Conservation (phyloP, 345 rosid species). For the Salix koriyanagi region DNA sequence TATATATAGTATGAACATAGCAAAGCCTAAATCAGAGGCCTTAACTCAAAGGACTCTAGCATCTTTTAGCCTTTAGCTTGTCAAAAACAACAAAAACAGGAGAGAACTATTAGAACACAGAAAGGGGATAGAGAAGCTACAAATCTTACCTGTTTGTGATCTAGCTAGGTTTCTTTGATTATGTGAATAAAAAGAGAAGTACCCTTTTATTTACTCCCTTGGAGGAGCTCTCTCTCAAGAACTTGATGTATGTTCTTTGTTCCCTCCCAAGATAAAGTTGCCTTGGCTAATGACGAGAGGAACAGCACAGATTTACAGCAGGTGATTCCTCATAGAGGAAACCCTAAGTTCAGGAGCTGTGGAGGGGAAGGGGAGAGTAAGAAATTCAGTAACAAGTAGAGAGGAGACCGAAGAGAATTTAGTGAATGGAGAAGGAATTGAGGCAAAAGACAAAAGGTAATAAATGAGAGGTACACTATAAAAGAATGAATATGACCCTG, state of each 20-base stretch:
- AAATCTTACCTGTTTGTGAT: slow-evolving; percentile 32
- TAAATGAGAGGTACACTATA: slow-evolving; percentile 55
- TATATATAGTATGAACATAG: neutral
- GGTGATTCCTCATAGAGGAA: slow-evolving; percentile 24
- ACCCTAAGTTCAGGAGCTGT: slow-evolving; percentile 36
- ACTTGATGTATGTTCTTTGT: slow-evolving; percentile 18
- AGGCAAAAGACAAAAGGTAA: slow-evolving; percentile 70
- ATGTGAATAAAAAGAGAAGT: slow-evolving; percentile 31
- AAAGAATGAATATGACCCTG: slow-evolving; percentile 65
- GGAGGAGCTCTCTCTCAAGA: slow-evolving; percentile 23
- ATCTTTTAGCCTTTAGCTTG: slow-evolving; percentile 30
- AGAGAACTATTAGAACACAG: slow-evolving; percentile 9
- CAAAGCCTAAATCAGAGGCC: slow-evolving; percentile 38
- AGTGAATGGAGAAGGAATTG: slow-evolving; percentile 51
- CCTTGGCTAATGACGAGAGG: slow-evolving; percentile 22
- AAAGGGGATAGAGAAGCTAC: slow-evolving; percentile 12
- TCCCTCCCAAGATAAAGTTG: slow-evolving; percentile 27
- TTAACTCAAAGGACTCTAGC: slow-evolving; percentile 25
- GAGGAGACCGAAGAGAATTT: slow-evolving; percentile 31
- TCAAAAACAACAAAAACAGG: slow-evolving; percentile 20
- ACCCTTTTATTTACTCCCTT: slow-evolving; percentile 16
- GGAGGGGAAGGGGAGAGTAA: slow-evolving; percentile 2
- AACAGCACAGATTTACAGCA: slow-evolving; percentile 17
- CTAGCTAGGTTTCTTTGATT: slow-evolving; percentile 31
- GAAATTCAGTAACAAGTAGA: slow-evolving; percentile 18